These are phyloP conservation scores for Phaffomyces thermotolerans DNA, from an alignment of 805 yeast species.

Conservation along the genomic window DNA sequence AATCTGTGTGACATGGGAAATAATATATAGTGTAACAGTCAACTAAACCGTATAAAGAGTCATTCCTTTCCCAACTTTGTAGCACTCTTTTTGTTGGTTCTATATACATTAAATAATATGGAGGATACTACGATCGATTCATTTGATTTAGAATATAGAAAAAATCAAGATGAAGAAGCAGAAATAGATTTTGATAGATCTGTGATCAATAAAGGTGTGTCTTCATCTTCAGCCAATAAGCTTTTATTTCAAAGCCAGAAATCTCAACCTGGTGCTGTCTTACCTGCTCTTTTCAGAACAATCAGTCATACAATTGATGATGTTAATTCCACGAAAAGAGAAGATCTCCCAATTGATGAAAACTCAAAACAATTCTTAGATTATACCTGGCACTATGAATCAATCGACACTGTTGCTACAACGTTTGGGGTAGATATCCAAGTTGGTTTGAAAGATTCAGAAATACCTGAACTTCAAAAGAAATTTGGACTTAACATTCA, in stretches of 20 bases:
- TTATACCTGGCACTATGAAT: slow-evolving; percentile 27
- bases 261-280: slow-evolving; percentile 23
- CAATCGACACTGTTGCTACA: slow-evolving; percentile 20
- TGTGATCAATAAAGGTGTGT: no score
- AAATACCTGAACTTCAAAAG: slow-evolving; percentile 8
- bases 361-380: slow-evolving; percentile 21
- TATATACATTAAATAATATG: no score
- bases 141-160: no score
- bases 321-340: slow-evolving; percentile 2
- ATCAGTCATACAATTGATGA: slow-evolving; percentile 31
- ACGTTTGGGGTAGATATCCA: slow-evolving; percentile 18
- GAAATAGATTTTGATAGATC: no score
- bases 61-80: no score
- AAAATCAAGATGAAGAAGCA: no score
- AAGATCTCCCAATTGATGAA: slow-evolving; percentile 11
- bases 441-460: slow-evolving; percentile 21
- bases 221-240: neutral
- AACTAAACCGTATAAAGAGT: no score
- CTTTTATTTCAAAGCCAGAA: slow-evolving; percentile 3
- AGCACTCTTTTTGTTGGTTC: no score
- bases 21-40: no score
- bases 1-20: no score
- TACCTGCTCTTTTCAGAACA: slow-evolving; percentile 33
- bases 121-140: no score
- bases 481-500: slow-evolving; percentile 31